Conservation (phyloP, 139 green algal genomes). For the Diplosphaera chodatii region DNA sequence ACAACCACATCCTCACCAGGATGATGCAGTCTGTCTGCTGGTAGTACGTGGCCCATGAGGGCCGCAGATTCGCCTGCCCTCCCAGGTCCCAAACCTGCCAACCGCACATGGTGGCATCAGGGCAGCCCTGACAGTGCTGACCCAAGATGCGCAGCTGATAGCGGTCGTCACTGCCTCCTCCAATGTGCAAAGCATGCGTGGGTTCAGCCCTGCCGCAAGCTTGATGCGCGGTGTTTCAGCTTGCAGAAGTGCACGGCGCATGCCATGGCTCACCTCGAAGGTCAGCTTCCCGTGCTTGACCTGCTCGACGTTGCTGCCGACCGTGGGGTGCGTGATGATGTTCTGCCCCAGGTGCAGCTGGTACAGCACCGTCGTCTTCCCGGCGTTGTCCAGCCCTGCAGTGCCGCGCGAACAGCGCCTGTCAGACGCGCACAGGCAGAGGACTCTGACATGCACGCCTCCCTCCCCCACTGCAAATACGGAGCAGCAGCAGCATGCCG, state of each 20-base stretch:
- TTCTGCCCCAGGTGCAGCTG: slow-evolving; percentile 80
- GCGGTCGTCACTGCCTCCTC: too few species aligned
- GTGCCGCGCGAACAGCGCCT: slow-evolving; percentile 14
- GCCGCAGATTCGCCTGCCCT: slow-evolving; percentile 77
- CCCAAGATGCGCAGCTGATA: too few species aligned
- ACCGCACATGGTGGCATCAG: too few species aligned
- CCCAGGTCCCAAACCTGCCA: slow-evolving; percentile 74
- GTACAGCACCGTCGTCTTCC: slow-evolving; percentile 93
- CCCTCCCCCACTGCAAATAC: background rate
- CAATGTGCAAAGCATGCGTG: too few species aligned
- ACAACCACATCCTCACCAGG: slow-evolving; percentile 22
- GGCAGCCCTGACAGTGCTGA: too few species aligned
- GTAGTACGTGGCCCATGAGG: slow-evolving; percentile 87
- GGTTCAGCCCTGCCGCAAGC: too few species aligned
- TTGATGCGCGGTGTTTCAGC: too few species aligned
- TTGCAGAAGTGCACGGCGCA: too few species aligned
- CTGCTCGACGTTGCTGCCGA: slow-evolving; percentile 86
- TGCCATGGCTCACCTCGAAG: slow-evolving; percentile 76
- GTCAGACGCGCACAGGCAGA: background rate
- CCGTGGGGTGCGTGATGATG: slow-evolving; percentile 73
- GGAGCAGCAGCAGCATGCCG: background rate
- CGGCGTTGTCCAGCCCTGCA: slow-evolving; percentile 86
- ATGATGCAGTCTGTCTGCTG: slow-evolving; percentile 73
- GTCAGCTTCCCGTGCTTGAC: slow-evolving; percentile 70
- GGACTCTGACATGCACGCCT: background rate